phyloP scores from a whole-genome alignment of 1,139 yeast species.

The Zhuliangozyma blackwelliae region DNA sequence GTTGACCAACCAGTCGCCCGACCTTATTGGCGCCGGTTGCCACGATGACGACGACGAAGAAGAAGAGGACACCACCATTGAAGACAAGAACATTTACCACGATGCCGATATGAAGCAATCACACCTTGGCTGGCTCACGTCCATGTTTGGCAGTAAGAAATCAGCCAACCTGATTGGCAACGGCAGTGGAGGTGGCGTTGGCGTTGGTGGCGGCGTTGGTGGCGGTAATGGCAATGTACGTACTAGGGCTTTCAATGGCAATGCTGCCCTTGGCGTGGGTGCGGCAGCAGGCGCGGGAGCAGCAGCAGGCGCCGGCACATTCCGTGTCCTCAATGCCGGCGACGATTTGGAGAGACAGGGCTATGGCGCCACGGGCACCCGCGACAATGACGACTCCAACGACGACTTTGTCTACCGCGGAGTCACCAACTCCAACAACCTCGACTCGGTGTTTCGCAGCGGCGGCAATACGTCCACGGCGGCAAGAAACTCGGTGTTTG shows the following conservation, averaged over 20 bases:
- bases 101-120: slow-evolving; percentile 9
- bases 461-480: slow-evolving; percentile 15
- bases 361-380: slow-evolving; percentile 10
- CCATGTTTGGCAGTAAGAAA: slow-evolving; percentile 3
- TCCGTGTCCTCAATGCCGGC: slow-evolving; percentile 5
- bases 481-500: slow-evolving; percentile 11
- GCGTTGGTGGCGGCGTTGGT: slow-evolving; percentile 7
- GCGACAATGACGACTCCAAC: slow-evolving; percentile 13
- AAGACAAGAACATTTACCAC: slow-evolving; percentile 10
- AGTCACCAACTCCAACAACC: slow-evolving; percentile 41
- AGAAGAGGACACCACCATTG: slow-evolving; percentile 11
- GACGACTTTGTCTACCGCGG: slow-evolving; percentile 44
- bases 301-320: slow-evolving; percentile 8
- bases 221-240: slow-evolving; percentile 13
- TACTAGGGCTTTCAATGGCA: no score
- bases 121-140: slow-evolving; percentile 9
- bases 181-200: slow-evolving; percentile 4
- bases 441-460: slow-evolving; percentile 34
- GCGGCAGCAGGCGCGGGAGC: slow-evolving; percentile 10
- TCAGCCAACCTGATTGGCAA: slow-evolving; percentile 3
- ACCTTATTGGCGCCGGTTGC: slow-evolving; percentile 27
- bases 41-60: slow-evolving; percentile 7
- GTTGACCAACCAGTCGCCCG: slow-evolving; percentile 43
- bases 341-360: slow-evolving; percentile 9
- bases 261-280: slow-evolving; percentile 4